These are phyloP conservation scores for Penicillium herquei DNA, from an alignment of 495 filamentous ascomycete species.

Conservation along the genomic window DNA sequence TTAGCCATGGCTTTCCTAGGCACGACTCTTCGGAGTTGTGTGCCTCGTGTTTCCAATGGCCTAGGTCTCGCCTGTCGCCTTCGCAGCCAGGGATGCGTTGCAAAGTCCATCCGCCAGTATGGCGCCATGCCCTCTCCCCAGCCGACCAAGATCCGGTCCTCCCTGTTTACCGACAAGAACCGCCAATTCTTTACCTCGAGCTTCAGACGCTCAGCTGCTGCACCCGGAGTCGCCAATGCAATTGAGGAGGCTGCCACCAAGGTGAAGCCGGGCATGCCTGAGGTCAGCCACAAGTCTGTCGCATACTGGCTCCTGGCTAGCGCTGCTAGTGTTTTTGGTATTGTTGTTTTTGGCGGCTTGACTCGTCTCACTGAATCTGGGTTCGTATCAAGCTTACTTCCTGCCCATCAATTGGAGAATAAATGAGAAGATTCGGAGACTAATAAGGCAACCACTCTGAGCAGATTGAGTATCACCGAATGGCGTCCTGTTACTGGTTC, in stretches of 20 bases:
- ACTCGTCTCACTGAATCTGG: constrained; percentile 95
- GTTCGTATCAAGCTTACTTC: constrained; percentile 47
- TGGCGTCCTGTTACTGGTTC: constrained; percentile 96
- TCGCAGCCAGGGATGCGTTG: constrained; percentile 30
- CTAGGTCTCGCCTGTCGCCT: constrained; percentile 58
- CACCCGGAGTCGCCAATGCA: constrained; percentile 17
- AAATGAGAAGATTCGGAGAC: neutral
- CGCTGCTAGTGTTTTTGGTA: constrained; percentile 89
- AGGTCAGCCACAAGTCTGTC: constrained; percentile 67
- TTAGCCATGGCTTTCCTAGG: constrained; percentile 39
- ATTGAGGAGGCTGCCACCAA: constrained; percentile 26
- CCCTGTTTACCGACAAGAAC: constrained; percentile 25
- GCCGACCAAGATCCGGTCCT: constrained; percentile 27
- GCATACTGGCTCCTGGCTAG: constrained; percentile 93
- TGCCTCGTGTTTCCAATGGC: constrained; percentile 51
- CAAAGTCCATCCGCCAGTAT: constrained; percentile 37
- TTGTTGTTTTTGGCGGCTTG: constrained; percentile 92
- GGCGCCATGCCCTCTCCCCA: constrained; percentile 26
- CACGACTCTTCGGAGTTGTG: constrained; percentile 31
- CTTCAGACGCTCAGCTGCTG: constrained; percentile 25
- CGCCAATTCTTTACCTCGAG: constrained; percentile 34
- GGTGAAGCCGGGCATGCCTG: constrained; percentile 59
- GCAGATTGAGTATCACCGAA: constrained; percentile 95
- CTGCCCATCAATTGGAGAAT: neutral
- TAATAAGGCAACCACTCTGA: constrained; percentile 17